Percentiles rank a stretch among this genome's conserved stretches.
phyloP scores from a whole-genome alignment of 2,329 filamentous ascomycete genomes.

The Colletotrichum chrysophilum region DNA sequence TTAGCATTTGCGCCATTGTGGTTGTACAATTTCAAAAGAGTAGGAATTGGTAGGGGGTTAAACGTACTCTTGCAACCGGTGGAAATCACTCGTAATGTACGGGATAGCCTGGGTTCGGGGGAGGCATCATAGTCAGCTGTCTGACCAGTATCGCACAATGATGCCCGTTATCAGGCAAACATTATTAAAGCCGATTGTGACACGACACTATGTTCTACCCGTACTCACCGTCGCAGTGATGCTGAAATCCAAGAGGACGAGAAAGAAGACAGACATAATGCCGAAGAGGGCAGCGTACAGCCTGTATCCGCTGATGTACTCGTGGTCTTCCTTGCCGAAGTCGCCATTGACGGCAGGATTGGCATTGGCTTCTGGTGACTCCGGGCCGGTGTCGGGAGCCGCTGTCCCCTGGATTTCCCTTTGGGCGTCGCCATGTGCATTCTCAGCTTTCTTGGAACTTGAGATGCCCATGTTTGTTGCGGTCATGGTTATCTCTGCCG shows the following conservation, averaged over 20 bases:
- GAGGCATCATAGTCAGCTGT: background rate
- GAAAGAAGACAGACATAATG: background rate
- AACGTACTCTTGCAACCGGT: background rate
- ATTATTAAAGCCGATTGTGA: accelerated
- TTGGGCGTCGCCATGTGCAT: background rate
- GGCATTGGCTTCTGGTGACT: background rate
- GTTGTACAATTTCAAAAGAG: too few relatives aligned
- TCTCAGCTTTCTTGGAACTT: background rate
- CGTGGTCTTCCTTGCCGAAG: background rate
- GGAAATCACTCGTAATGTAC: background rate
- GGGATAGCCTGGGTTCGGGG: background rate
- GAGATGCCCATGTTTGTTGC: background rate
- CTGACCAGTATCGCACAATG: accelerated
- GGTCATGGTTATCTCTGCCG: background rate
- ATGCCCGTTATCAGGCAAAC: accelerated
- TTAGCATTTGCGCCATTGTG: too few relatives aligned
- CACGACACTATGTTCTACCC: background rate
- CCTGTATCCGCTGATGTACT: background rate
- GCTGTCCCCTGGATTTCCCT: accelerated
- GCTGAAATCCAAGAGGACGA: background rate
- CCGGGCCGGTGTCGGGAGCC: accelerated
- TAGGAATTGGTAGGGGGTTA: background rate
- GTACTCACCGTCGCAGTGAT: background rate
- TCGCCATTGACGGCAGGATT: background rate
- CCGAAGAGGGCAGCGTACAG: background rate